A percentile compares a stretch with the other conserved stretches of the same genome.
Evolutionary conservation across 225 moss, liverwort and hornwort genomes (phyloP).

Genomic region (Pleurozium schreberi): DNA sequence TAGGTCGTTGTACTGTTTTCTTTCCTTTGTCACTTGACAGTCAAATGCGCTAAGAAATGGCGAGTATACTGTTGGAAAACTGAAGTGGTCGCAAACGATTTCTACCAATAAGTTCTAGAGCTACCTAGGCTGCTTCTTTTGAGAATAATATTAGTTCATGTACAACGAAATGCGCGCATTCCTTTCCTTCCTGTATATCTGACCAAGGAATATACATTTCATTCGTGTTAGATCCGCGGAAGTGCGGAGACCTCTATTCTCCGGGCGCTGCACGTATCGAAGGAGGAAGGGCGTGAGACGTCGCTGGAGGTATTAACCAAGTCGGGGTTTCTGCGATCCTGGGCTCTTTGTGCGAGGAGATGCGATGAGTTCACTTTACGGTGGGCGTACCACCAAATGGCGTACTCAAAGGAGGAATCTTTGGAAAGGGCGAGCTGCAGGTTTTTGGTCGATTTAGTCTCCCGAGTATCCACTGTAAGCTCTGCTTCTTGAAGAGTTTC

Average conservation of each 20-base stretch:
- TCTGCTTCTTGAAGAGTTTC: not conserved
- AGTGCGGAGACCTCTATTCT: not conserved
- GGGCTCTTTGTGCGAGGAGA: constrained; percentile 7
- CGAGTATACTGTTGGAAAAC: not conserved
- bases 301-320: constrained; percentile 16
- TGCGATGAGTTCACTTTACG: constrained; percentile 29
- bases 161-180: not conserved
- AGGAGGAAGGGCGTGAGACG: not conserved
- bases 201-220: not conserved
- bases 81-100: not conserved
- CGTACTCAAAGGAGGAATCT: constrained; percentile 11
- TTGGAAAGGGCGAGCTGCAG: constrained; percentile 28
- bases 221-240: not conserved
- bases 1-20: constrained; percentile 11
- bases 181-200: constrained; percentile 27
- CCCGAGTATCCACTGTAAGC: constrained; percentile 11
- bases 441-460: constrained; percentile 19
- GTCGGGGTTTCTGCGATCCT: constrained; percentile 28
- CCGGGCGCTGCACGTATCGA: not conserved
- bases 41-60: not conserved
- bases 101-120: not conserved
- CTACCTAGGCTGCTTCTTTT: not conserved
- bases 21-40: constrained; percentile 4
- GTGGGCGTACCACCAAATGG: constrained; percentile 41
- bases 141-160: too few species aligned